These are phyloP conservation scores for Mesembryanthemum crystallinum DNA, from an alignment of 148 eudicot species.

Conservation along the genomic window DNA sequence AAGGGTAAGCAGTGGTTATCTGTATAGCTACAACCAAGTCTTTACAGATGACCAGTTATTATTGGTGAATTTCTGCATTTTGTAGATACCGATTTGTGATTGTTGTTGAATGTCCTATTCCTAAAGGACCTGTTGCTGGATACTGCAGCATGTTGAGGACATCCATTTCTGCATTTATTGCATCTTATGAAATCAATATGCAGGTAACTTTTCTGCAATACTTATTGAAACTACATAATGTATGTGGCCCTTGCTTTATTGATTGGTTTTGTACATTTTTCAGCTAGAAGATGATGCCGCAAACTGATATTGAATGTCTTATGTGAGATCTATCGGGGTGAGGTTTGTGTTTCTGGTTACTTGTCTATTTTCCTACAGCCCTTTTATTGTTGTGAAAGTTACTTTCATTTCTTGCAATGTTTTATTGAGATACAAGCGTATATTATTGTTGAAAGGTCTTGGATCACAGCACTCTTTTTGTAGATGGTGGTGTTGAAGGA, in stretches of 20 bases:
- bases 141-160: constrained; percentile 84
- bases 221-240: constrained; percentile 5
- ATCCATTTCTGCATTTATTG: constrained; percentile 84
- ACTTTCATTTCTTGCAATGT: constrained; percentile 39
- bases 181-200: constrained; percentile 88
- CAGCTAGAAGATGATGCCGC: constrained; percentile 80
- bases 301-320: constrained; percentile 64
- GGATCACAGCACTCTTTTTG: constrained; percentile 35
- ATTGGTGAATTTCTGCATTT: not conserved
- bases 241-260: not conserved
- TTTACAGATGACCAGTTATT: not conserved
- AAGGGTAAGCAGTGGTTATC: not conserved
- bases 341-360: constrained; percentile 52
- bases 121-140: constrained; percentile 81
- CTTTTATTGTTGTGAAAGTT: not conserved
- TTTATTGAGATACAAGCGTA: constrained; percentile 94
- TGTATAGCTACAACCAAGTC: not conserved
- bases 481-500: constrained; percentile 36
- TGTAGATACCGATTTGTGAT: not conserved
- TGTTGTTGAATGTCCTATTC: constrained; percentile 7
- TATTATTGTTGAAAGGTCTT: constrained; percentile 60
- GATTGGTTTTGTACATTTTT: constrained; percentile 21
- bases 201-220: constrained; percentile 46
- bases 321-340: constrained; percentile 78
- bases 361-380: too few relatives aligned